Evolutionary conservation across 768 basidiomycete genomes (phyloP).

Genomic region (Exidia glandulosa): DNA sequence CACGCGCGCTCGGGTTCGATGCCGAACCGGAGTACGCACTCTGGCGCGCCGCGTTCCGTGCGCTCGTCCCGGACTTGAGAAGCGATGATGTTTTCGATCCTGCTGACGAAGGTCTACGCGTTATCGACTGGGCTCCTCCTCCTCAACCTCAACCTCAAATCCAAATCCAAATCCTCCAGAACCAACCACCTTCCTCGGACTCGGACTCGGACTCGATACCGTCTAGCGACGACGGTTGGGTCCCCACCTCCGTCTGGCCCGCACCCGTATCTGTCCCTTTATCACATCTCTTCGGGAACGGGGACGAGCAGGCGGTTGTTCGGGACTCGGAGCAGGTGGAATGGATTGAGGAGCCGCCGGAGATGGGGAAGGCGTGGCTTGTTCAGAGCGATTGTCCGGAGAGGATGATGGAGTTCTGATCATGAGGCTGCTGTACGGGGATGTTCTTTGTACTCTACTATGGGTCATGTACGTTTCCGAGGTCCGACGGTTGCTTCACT

Average conservation of each 20-base stretch:
- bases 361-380: not conserved
- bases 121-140: too few species aligned
- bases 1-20: conserved; percentile 73
- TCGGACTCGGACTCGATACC: not conserved
- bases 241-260: not conserved
- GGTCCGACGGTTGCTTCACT: too few species aligned
- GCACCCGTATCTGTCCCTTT: not conserved
- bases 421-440: too few species aligned
- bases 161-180: too few species aligned
- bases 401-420: not conserved
- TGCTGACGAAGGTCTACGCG: not conserved
- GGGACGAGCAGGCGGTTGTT: not conserved
- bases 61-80: conserved; percentile 27
- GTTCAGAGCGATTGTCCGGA: not conserved
- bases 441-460: too few species aligned
- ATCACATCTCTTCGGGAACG: not conserved
- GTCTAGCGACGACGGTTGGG: not conserved
- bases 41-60: conserved; percentile 59
- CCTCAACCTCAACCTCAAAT: too few species aligned
- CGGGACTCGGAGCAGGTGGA: not conserved
- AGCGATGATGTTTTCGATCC: not conserved
- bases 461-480: too few species aligned
- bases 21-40: conserved; percentile 86
- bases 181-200: too few species aligned
- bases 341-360: not conserved